These are phyloP conservation scores for Coffea eugenioides DNA, from an alignment of 257 asterid species.

Conservation along the genomic window DNA sequence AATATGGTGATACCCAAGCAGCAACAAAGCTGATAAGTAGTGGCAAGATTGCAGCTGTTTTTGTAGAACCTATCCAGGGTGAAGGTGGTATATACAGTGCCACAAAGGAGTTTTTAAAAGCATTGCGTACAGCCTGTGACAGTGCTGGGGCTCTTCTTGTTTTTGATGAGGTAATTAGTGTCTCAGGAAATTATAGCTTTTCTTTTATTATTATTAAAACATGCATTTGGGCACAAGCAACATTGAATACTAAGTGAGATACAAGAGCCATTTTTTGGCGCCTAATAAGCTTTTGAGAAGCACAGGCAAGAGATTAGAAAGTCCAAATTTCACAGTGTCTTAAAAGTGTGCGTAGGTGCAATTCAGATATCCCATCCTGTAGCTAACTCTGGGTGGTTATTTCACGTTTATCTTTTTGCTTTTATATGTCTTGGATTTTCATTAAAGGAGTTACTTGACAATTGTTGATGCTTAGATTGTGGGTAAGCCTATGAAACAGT, in stretches of 20 bases:
- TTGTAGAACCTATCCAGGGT: slow-evolving; percentile 95
- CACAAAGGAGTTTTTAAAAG: slow-evolving; percentile 62
- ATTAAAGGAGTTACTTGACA: not conserved
- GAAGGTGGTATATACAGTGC: slow-evolving; percentile 98
- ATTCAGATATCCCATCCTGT: not conserved
- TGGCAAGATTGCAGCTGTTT: slow-evolving; percentile 85
- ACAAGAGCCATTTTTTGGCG: not conserved
- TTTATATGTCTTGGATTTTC: not conserved
- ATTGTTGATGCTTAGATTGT: not conserved
- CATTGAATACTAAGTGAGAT: not conserved
- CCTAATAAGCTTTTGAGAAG: no score
- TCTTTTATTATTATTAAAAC: not conserved
- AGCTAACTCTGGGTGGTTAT: not conserved
- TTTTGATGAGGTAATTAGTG: slow-evolving; percentile 73
- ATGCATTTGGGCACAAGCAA: not conserved
- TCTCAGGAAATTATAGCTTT: not conserved
- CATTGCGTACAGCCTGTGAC: slow-evolving; percentile 78
- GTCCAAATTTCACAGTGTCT: not conserved
- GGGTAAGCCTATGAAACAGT: not conserved
- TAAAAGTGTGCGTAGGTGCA: not conserved
- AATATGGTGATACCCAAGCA: slow-evolving; percentile 70
- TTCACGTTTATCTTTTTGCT: not conserved
- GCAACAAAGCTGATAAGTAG: slow-evolving; percentile 58
- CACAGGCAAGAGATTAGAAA: not conserved
- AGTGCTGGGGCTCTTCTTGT: slow-evolving; percentile 72